These are phyloP conservation scores for Sporobolomyces pararoseus DNA, from an alignment of 768 basidiomycete genomes.

Conservation along the genomic window DNA sequence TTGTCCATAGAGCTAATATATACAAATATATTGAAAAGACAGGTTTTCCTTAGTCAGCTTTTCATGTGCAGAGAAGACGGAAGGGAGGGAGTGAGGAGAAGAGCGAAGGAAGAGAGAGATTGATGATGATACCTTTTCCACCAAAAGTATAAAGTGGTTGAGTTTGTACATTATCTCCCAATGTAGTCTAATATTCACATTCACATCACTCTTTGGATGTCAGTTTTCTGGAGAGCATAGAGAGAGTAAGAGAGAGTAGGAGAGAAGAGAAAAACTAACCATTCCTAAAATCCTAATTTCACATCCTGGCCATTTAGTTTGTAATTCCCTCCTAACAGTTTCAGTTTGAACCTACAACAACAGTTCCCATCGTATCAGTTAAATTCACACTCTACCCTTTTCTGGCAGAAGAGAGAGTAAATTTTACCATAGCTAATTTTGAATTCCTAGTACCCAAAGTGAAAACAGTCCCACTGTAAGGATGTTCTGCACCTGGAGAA, in stretches of 20 bases:
- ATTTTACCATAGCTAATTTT: slow-evolving; percentile 66
- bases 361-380: not conserved
- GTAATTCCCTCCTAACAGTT: slow-evolving; percentile 65
- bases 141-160: slow-evolving; percentile 80
- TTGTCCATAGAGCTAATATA: slow-evolving; percentile 74
- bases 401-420: not conserved
- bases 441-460: slow-evolving; percentile 80
- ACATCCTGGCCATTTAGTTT: slow-evolving; percentile 56
- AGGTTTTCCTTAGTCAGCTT: too few relatives aligned
- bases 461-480: slow-evolving; percentile 46
- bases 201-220: slow-evolving; percentile 1
- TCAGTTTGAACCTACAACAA: slow-evolving; percentile 64
- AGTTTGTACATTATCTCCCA: slow-evolving; percentile 83
- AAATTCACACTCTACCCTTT: not conserved
- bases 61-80: too few relatives aligned
- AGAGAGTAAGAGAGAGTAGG: not conserved
- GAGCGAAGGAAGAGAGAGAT: slow-evolving; percentile 1
- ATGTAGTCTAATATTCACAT: slow-evolving; percentile 59
- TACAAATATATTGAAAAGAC: too few relatives aligned
- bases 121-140: slow-evolving; percentile 68
- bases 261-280: slow-evolving; percentile 22
- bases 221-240: not conserved
- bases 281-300: slow-evolving; percentile 39
- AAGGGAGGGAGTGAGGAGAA: too few relatives aligned
- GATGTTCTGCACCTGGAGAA: not conserved